Evolutionary conservation across 306 rosid species (phyloP).

Genomic region (Quillaja saponaria): DNA sequence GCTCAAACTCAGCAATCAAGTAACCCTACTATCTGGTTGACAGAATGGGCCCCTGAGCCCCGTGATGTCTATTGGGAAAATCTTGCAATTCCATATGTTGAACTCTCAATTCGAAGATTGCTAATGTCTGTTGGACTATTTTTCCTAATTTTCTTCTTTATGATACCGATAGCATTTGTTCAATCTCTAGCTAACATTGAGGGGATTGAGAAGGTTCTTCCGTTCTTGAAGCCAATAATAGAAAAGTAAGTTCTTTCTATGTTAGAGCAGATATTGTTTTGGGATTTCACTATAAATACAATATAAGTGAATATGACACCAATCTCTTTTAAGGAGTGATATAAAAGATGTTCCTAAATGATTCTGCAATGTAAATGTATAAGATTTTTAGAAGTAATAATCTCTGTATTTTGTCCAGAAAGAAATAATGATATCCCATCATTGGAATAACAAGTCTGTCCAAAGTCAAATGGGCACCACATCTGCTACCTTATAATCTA

Average conservation of each 20-base stretch:
- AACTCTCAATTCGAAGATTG: slow-evolving; percentile 65
- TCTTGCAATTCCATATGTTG: slow-evolving; percentile 83
- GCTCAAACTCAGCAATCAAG: slow-evolving; percentile 92
- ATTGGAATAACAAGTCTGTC: background rate
- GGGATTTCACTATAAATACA: too few species aligned
- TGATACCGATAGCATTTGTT: slow-evolving; percentile 91
- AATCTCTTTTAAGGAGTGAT: too few species aligned
- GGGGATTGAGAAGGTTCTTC: slow-evolving; percentile 66
- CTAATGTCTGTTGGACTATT: slow-evolving; percentile 55
- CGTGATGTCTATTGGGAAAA: slow-evolving; percentile 82
- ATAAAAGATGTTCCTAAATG: too few species aligned
- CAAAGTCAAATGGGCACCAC: too few species aligned
- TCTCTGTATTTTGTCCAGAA: too few species aligned
- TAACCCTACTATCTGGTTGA: slow-evolving; percentile 82
- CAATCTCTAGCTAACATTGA: slow-evolving; percentile 92
- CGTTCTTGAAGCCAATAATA: slow-evolving; percentile 69
- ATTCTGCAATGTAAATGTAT: too few species aligned
- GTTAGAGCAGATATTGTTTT: slow-evolving; percentile 18
- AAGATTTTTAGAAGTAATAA: too few species aligned
- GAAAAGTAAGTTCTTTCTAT: slow-evolving; percentile 56
- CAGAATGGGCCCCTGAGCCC: slow-evolving; percentile 98
- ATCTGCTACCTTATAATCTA: too few species aligned
- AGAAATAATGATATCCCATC: too few species aligned
- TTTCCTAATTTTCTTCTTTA: slow-evolving; percentile 70
- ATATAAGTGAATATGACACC: too few species aligned